Base-by-base conservation (phyloP, 768 basidiomycete genomes). In the Boletus fagicola region DNA sequence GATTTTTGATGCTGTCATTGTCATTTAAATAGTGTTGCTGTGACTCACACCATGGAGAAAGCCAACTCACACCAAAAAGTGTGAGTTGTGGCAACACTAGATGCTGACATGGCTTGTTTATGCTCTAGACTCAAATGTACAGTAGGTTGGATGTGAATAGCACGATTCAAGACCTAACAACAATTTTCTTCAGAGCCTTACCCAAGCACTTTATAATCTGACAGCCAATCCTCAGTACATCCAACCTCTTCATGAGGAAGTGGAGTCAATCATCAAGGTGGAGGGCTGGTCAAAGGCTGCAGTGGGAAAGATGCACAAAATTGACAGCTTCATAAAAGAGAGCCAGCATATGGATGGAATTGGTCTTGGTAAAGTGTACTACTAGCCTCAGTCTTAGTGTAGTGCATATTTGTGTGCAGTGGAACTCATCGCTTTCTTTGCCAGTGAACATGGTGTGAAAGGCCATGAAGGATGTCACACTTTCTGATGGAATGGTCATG, bases 401-500 rank as follows among this genome's bases (percentile, higher is more conserved):
- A 18, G 11, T 20, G 30, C 22, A 9, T 33, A 2, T 0, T 13
- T 10, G n/a, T 30, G 35, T 43, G 26, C 13, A 22, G 2, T 2
- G 24, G 2, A 31, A 16, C 36, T 40, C 13, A 49, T 28, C 4
- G 1, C 31, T 7, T 45, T 13, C 22, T 16, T 12, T 18, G 10
- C 20, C 15, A 65, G 64, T 56, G 38, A 53, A 24, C 26, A 22
- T 65, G 40, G 4, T 31, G 9, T 59, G 58, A 26, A 65, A 54
- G 35, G 43, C 56, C 16, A 20, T 58, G 54, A 65, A 49, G 18
- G 60, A 65, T 8, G 20, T 56, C 13, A 65, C 57, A 0, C 67
- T 78, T 50, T 72, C 75, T 0, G 74, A 77, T 46, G 77, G 76
- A 13, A 76, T 75, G 0, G 54, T 72, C 26, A 58, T 76, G 13